phyloP scores from a whole-genome alignment of 2,329 filamentous ascomycete genomes.

The Macrophomina pseudophaseolina region DNA sequence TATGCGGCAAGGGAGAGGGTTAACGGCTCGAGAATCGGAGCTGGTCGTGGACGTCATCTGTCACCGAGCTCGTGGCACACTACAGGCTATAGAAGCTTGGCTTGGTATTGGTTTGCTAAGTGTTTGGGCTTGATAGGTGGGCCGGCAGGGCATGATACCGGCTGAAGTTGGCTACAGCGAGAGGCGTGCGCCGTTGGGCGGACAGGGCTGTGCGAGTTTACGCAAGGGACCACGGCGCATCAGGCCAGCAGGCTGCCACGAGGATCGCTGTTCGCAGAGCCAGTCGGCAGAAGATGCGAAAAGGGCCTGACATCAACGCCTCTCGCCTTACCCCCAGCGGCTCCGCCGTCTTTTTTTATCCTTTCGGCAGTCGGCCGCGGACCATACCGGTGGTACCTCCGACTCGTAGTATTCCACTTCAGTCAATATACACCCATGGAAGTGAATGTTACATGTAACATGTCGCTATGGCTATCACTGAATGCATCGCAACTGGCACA shows the following conservation, averaged over 20 bases:
- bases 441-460: too few species aligned
- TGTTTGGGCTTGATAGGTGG: not conserved
- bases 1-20: constrained; percentile 1
- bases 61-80: not conserved
- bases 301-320: not conserved
- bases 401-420: too few species aligned
- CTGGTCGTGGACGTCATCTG: not conserved
- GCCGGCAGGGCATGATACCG: not conserved
- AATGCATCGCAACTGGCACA: not conserved
- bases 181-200: not conserved
- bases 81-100: constrained; percentile 4
- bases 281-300: not conserved
- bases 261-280: not conserved
- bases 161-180: not conserved
- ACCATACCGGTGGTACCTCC: not conserved
- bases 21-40: not conserved
- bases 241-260: not conserved
- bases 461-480: too few species aligned
- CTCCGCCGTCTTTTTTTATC: not conserved
- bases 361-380: not conserved
- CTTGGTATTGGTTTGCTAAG: not conserved
- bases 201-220: not conserved
- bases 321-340: not conserved
- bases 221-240: not conserved
- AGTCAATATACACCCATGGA: too few species aligned